phyloP scores from a whole-genome alignment of 1,139 yeast genomes.

The Saccharomyces hybrid region DNA sequence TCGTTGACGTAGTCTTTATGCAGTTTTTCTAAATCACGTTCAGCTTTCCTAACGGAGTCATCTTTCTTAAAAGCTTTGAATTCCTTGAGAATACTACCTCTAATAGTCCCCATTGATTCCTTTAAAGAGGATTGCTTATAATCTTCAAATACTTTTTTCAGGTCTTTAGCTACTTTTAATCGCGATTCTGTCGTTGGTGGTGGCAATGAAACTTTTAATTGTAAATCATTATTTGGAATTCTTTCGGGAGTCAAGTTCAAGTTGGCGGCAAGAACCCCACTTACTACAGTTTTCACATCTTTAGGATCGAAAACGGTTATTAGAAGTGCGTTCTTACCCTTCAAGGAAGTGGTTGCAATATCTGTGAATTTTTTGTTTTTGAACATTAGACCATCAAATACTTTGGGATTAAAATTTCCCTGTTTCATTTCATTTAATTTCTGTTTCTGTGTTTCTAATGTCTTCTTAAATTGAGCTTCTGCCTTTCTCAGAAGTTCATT shows the following conservation, averaged over 20 bases:
- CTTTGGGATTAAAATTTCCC: constrained; percentile 58
- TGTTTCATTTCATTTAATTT: constrained; percentile 49
- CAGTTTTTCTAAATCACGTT: constrained; percentile 54
- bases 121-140: constrained; percentile 49
- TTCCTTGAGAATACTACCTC: constrained; percentile 54
- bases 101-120: constrained; percentile 50
- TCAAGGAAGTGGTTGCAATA: constrained; percentile 68
- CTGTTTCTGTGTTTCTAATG: constrained; percentile 33
- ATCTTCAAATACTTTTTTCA: constrained; percentile 58
- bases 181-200: constrained; percentile 66
- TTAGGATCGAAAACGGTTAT: constrained; percentile 81
- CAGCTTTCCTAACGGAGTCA: constrained; percentile 47
- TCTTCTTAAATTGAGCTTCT: constrained; percentile 40
- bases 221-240: constrained; percentile 64
- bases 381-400: constrained; percentile 55
- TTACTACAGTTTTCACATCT: constrained; percentile 58
- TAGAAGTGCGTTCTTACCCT: constrained; percentile 58
- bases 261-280: constrained; percentile 59
- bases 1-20: constrained; percentile 60
- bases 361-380: constrained; percentile 46
- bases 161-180: constrained; percentile 46
- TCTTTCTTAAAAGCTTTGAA: constrained; percentile 49
- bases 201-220: constrained; percentile 67
- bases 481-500: constrained; percentile 35
- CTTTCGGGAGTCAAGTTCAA: constrained; percentile 73